Evolutionary conservation across 441 rosid species (phyloP), one percentile per base, ranked within the genome.

Genomic region (Bruguiera hainesii): DNA sequence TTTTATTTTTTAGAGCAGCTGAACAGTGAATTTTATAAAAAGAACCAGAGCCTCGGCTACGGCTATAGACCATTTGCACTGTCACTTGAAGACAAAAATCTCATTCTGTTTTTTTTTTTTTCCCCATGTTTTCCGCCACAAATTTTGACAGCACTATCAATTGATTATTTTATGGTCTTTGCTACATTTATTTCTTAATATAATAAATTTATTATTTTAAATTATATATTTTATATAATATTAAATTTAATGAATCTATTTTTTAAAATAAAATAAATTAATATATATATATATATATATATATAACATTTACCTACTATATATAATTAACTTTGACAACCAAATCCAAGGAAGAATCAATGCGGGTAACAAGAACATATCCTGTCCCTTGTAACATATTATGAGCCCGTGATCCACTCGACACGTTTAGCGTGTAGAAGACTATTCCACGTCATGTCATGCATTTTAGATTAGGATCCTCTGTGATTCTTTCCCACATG

Each of bases 371-470:
- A 26, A 5, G 5, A 1, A 21, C 42, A 39, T 29, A 56, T 48
- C 63, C 59, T 63, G 56, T 37, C 19, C 31, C 63, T 20, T 50
- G 68, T 71, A 13, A 67, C 65, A 21, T 57, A 68, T 48, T 60
- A 67, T 55, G 56, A 16, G 70, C 79, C 70, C 33, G 81, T 64
- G 72, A 72, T 64, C 18, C 72, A 57, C 63, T 52, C 71, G 28
- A 4, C 49, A 61, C 64, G 28, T 9, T 42, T 11, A 13, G 4
- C 18, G 15, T 3, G 48, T 13, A 42, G 13, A 9, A 42, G 48
- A 42, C 48, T 11, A 42, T 13, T 42, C 48, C 48, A 42, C 46
- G 48, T 13, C 48, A 11, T 13, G 48, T 42, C 18, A 11, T 42
- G 5, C 15, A 13, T 29, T 29, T 29, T 29, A 29, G 31, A 29